A percentile compares a stretch with the other conserved stretches of the same genome.
These are phyloP conservation scores for Cenchrus purpureus DNA, from an alignment of 176 grass and related monocot species.

Conservation along the genomic window DNA sequence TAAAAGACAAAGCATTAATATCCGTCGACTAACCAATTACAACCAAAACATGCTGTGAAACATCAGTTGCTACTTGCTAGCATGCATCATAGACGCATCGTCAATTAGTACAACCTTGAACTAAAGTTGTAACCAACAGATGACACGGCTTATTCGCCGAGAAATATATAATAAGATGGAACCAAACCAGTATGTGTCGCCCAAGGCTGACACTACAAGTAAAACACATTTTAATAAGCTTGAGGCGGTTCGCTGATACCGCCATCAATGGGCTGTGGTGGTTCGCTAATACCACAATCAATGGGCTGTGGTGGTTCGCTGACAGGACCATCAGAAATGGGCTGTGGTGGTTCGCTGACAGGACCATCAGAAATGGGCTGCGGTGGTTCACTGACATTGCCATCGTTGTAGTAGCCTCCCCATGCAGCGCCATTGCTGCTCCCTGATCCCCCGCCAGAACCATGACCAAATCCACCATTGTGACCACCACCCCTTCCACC, in stretches of 20 bases:
- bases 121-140: background rate
- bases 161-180: background rate
- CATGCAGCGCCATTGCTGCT: background rate
- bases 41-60: background rate
- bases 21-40: background rate
- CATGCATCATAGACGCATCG: background rate
- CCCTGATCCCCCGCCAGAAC: background rate
- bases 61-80: background rate
- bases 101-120: background rate
- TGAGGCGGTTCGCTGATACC: background rate
- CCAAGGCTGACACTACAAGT: background rate
- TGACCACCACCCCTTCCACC: constrained; percentile 1
- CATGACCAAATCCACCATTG: constrained; percentile 24
- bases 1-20: background rate
- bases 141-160: background rate
- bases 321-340: no score
- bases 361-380: background rate
- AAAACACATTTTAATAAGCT: background rate
- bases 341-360: background rate
- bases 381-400: background rate
- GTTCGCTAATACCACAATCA: background rate
- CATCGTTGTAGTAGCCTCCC: background rate
- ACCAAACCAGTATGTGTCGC: background rate
- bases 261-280: background rate
- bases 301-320: background rate